A percentile compares a stretch with the other conserved stretches of the same genome.
Evolutionary conservation across 306 rosid species (phyloP).

Genomic region (Vigna hirtella): DNA sequence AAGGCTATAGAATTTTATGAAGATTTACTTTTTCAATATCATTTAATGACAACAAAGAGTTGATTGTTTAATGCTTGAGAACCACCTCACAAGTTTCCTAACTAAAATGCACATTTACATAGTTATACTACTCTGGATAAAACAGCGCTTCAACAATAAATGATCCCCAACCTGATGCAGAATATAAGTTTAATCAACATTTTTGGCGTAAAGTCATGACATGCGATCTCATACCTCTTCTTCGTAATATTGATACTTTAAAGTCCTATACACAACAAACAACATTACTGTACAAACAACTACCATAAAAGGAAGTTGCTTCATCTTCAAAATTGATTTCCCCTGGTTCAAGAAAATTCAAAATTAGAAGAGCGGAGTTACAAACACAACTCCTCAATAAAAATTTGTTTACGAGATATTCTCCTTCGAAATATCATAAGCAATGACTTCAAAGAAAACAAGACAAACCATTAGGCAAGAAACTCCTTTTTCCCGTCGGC

Average conservation of each 20-base stretch:
- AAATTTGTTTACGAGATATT: constrained; percentile 7
- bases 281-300: constrained; percentile 65
- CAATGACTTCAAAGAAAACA: constrained; percentile 9
- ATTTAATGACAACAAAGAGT: constrained; percentile 10
- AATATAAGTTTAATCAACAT: constrained; percentile 13
- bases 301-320: constrained; percentile 77
- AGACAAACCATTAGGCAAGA: constrained; percentile 67
- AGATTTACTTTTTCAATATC: not conserved
- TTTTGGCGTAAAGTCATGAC: constrained; percentile 24
- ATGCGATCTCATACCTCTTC: constrained; percentile 58
- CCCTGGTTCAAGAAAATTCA: constrained; percentile 60
- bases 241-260: constrained; percentile 69
- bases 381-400: not conserved
- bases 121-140: constrained; percentile 2
- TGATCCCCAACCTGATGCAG: constrained; percentile 23
- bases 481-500: constrained; percentile 55
- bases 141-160: constrained; percentile 19
- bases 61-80: not conserved
- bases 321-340: constrained; percentile 72
- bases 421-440: constrained; percentile 31
- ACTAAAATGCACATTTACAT: constrained; percentile 1
- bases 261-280: constrained; percentile 76
- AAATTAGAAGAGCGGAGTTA: not conserved
- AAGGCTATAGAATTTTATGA: not conserved
- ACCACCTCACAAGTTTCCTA: not conserved